A percentile compares a stretch with the other conserved stretches of the same genome.
phyloP scores from a whole-genome alignment of 2,329 filamentous ascomycete genomes.

The Cordyceps sp. region DNA sequence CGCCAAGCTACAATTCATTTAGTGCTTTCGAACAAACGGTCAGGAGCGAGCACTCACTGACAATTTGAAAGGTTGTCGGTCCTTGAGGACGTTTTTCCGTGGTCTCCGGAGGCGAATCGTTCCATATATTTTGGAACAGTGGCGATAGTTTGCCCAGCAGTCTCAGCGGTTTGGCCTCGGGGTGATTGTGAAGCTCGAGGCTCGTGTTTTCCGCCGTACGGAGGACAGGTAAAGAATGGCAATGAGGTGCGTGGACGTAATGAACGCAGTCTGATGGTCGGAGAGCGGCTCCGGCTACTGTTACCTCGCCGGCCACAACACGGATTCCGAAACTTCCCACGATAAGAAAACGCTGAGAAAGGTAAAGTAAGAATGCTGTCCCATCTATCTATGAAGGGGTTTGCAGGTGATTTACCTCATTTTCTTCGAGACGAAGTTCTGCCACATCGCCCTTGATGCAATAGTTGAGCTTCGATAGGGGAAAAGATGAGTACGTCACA shows the following conservation, averaged over 20 bases:
- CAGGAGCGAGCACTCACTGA: constrained; percentile 17
- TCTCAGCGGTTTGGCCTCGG: constrained; percentile 28
- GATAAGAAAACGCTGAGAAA: constrained; percentile 40
- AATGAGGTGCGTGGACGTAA: constrained; percentile 50
- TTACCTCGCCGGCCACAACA: constrained; percentile 44
- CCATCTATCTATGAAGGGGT: no score
- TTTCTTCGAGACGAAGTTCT: constrained; percentile 26
- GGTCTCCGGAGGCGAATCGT: constrained; percentile 19
- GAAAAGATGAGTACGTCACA: constrained; percentile 27
- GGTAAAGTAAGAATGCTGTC: no score
- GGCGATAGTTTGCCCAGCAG: constrained; percentile 45
- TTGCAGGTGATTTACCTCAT: no score
- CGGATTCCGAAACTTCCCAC: constrained; percentile 53
- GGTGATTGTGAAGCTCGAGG: constrained; percentile 40
- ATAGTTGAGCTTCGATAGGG: constrained; percentile 25
- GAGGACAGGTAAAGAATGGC: constrained; percentile 54
- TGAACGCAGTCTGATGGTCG: constrained; percentile 25
- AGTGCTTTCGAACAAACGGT: no score
- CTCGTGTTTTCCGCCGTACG: constrained; percentile 30
- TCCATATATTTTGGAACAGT: constrained; percentile 51
- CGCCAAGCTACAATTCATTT: no score
- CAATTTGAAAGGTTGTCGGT: constrained; percentile 30
- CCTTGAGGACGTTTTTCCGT: constrained; percentile 6
- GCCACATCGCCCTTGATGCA: constrained; percentile 19
- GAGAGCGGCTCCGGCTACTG: constrained; percentile 48